Percentiles rank a stretch among this genome's conserved stretches.
Conservation (phyloP, 1,139 yeast genomes). For the Meyerozyma sp. region DNA sequence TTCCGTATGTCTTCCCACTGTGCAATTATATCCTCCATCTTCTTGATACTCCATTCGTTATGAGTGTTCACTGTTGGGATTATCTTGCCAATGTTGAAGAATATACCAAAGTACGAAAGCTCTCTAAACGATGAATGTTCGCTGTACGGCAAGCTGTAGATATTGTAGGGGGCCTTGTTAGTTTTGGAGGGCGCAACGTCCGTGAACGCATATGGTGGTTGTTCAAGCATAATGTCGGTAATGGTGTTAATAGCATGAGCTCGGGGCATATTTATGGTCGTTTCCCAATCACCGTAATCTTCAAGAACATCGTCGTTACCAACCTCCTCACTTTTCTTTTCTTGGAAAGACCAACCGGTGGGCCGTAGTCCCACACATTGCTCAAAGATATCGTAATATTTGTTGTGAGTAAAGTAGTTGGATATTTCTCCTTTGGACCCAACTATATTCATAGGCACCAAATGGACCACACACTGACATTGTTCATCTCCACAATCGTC, state of each 20-base stretch:
- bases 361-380: slow-evolving; percentile 66
- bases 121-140: slow-evolving; percentile 92
- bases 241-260: slow-evolving; percentile 3
- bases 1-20: slow-evolving; percentile 31
- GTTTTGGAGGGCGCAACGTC: slow-evolving; percentile 30
- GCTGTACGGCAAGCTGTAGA: slow-evolving; percentile 75
- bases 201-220: slow-evolving; percentile 21
- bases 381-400: slow-evolving; percentile 42
- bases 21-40: slow-evolving; percentile 43
- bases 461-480: slow-evolving; percentile 55
- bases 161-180: slow-evolving; percentile 30
- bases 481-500: slow-evolving; percentile 38
- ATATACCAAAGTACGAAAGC: slow-evolving; percentile 56
- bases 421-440: slow-evolving; percentile 32
- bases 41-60: slow-evolving; percentile 25
- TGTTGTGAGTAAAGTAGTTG: slow-evolving; percentile 47
- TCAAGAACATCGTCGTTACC: slow-evolving; percentile 5
- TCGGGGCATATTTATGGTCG: slow-evolving; percentile 5
- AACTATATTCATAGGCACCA: slow-evolving; percentile 57
- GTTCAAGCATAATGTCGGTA: slow-evolving; percentile 12
- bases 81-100: slow-evolving; percentile 45
- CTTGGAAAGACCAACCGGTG: slow-evolving; percentile 77
- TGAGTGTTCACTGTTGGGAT: slow-evolving; percentile 77
- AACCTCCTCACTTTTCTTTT: slow-evolving; percentile 3
- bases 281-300: slow-evolving; percentile 3